Percentiles rank a stretch among this genome's conserved stretches.
Evolutionary conservation across 2,329 filamentous ascomycete species (phyloP).

Genomic region (Xenosphaeropsis pyriputrescens): DNA sequence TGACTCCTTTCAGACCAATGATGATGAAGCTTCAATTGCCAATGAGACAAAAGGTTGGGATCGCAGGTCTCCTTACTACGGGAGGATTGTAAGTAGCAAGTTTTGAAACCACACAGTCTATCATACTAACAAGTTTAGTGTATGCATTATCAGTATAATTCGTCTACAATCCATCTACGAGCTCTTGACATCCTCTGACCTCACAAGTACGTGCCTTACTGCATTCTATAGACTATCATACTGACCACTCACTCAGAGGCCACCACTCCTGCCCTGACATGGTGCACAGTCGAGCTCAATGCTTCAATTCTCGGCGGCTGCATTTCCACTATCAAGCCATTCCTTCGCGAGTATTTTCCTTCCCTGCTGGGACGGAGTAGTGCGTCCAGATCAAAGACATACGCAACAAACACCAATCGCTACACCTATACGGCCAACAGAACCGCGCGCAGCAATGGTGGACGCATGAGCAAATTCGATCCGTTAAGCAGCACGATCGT

Average conservation of each 20-base stretch:
- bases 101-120: too few relatives aligned
- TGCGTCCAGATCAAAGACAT: too few relatives aligned
- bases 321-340: constrained; percentile 6
- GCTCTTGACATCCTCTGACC: constrained; percentile 5
- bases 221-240: too few relatives aligned
- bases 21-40: constrained; percentile 27
- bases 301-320: constrained; percentile 1
- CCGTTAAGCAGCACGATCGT: too few relatives aligned
- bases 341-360: constrained; percentile 9
- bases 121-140: constrained; percentile 17
- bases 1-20: constrained; percentile 14
- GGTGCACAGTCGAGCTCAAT: too few relatives aligned
- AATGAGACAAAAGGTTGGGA: constrained; percentile 24
- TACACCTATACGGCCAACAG: too few relatives aligned
- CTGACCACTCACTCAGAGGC: too few relatives aligned
- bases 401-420: too few relatives aligned
- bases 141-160: constrained; percentile 11
- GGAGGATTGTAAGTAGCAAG: too few relatives aligned
- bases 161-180: constrained; percentile 7
- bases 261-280: too few relatives aligned
- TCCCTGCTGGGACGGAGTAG: constrained; percentile 4
- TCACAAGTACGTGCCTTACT: constrained; percentile 1
- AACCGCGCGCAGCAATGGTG: too few relatives aligned
- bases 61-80: constrained; percentile 9
- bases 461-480: too few relatives aligned